Evolutionary conservation across 1,139 yeast genomes (phyloP).

Genomic region (Kodamaea arcana): DNA sequence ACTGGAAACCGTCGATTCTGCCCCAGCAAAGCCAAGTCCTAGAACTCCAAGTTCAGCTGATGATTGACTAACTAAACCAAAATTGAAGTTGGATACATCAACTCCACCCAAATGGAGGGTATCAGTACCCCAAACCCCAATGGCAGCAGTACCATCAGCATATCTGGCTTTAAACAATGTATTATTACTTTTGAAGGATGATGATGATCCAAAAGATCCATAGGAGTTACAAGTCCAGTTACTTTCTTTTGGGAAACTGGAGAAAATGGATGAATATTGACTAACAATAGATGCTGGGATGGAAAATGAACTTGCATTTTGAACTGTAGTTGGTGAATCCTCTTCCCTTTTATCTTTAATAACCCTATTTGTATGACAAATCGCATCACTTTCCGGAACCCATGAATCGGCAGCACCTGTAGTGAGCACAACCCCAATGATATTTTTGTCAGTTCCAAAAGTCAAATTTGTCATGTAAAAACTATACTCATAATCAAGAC

Average conservation of each 20-base stretch:
- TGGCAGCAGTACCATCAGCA: neutral
- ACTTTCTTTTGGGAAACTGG: neutral
- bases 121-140: neutral
- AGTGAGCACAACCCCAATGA: constrained; percentile 14
- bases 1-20: constrained; percentile 34
- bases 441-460: constrained; percentile 13
- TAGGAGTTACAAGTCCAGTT: constrained; percentile 26
- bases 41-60: constrained; percentile 8
- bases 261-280: no score
- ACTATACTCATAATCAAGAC: constrained; percentile 1
- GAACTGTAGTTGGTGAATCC: neutral
- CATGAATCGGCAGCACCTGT: constrained; percentile 22
- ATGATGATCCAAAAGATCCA: constrained; percentile 41
- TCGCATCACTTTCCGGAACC: constrained; percentile 7
- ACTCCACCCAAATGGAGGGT: neutral
- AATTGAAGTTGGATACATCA: neutral
- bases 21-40: constrained; percentile 25
- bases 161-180: constrained; percentile 18
- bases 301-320: neutral
- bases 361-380: constrained; percentile 4
- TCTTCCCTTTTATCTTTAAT: neutral
- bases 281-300: neutral
- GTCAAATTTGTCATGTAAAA: constrained; percentile 12
- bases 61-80: neutral
- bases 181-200: constrained; percentile 27